Evolutionary conservation across 768 basidiomycete species (phyloP), one percentile per base, ranked within the genome.

Genomic region (Russula abietina): DNA sequence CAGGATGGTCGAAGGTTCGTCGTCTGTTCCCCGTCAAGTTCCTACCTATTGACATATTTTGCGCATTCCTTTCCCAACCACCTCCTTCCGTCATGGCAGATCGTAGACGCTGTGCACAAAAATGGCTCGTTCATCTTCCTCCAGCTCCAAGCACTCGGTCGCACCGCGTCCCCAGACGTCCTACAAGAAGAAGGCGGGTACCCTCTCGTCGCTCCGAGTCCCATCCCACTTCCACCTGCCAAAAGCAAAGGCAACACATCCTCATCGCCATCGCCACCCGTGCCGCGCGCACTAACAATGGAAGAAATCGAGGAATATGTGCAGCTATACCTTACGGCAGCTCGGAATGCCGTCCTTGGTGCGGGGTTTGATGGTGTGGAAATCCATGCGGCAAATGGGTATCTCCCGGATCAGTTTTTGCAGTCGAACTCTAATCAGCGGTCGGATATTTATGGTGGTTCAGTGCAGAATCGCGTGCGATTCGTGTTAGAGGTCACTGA

Each of bases 1-100:
- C 68, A 8, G 77, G 65, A 0, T 85, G 84, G 85, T 81, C 78
- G 66, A 66, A 71, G 69, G 80, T 80, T 43, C 24, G 74, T 49
- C 45, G 2, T n/a, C n/a, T n/a, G n/a, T n/a, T 32, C 17, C 4
- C n/a, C 11, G 43, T 4, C 24, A 33, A 9, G 32, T 33, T 10
- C 32, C 1, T 33, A 33, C 4, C 19, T 24, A 3, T 12, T 19
- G 17, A 10, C 32, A 8, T 41, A 41, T n/a, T n/a, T 6, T 17
- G 17, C 17, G 41, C 39, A 17, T 17, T 41, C 7, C 32, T 2
- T 33, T 10, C n/a, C n/a, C n/a, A n/a, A n/a, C n/a, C n/a, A n/a
- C n/a, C n/a, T n/a, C n/a, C n/a, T n/a, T 6, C 48, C 51, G 6
- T 33, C 30, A 7, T 17, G 11, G n/a, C 30, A 67, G 64, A 43